Evolutionary conservation across 192 early-diverging fungal species (phyloP).

Genomic region (Coemansia sp.): DNA sequence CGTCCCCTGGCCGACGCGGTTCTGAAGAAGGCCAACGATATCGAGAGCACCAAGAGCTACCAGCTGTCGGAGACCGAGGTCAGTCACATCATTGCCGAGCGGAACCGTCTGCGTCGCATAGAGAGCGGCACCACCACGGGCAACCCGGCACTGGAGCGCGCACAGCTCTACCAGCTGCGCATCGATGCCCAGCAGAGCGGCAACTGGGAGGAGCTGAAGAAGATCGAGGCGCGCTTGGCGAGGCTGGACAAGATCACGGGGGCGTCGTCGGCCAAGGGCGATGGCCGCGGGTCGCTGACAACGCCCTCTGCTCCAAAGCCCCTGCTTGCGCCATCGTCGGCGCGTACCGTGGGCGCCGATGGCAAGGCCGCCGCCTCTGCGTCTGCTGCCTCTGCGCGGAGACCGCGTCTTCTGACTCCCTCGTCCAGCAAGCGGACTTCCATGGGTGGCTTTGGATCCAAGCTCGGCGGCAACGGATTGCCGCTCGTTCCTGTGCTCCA

Average conservation of each 20-base stretch:
- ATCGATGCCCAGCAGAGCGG: constrained; percentile 56
- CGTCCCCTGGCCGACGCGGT: constrained; percentile 56
- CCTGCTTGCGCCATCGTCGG: constrained; percentile 36
- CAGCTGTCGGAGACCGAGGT: constrained; percentile 65
- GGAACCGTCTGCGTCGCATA: constrained; percentile 52
- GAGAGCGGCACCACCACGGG: constrained; percentile 19
- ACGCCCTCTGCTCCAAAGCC: constrained; percentile 10
- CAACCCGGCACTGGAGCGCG: constrained; percentile 52
- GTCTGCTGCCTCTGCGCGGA: background rate
- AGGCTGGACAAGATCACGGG: constrained; percentile 32
- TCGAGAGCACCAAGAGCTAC: constrained; percentile 62
- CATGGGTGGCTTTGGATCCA: background rate
- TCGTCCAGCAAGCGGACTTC: constrained; percentile 11
- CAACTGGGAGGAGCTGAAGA: constrained; percentile 52
- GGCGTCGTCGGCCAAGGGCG: constrained; percentile 9
- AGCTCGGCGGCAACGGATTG: constrained; percentile 11
- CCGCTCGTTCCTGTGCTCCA: constrained; percentile 27
- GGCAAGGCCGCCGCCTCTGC: constrained; percentile 10
- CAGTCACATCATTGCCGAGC: constrained; percentile 62
- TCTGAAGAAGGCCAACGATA: constrained; percentile 57
- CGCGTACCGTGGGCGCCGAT: constrained; percentile 12
- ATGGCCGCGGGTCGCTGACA: background rate
- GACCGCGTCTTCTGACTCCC: constrained; percentile 30
- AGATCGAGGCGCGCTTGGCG: constrained; percentile 41
- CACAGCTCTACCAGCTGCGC: constrained; percentile 53